Evolutionary conservation across 2,329 filamentous ascomycete species (phyloP).

Genomic region (Penicillium polonicum): DNA sequence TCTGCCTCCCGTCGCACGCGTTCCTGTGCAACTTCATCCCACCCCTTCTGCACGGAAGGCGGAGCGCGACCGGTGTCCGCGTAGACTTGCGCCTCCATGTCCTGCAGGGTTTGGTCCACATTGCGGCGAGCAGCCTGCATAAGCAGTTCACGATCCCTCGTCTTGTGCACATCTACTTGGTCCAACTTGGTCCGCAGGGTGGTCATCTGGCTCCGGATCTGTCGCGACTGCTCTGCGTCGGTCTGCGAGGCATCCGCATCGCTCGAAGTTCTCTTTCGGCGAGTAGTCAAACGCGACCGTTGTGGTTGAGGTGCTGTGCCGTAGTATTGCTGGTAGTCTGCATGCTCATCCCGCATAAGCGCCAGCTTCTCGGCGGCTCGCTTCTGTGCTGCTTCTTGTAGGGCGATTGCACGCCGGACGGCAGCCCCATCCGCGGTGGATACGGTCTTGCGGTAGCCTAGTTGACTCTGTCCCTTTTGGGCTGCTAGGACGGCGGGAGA

Average conservation of each 20-base stretch:
- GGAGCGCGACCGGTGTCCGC: conserved; percentile 72
- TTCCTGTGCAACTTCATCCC: conserved; percentile 72
- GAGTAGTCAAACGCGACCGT: conserved; percentile 54
- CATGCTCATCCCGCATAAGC: conserved; percentile 71
- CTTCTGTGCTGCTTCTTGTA: conserved; percentile 85
- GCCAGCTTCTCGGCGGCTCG: conserved; percentile 79
- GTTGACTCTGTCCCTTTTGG: conserved; percentile 37
- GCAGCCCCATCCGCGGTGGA: conserved; percentile 26
- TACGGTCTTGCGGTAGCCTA: conserved; percentile 33
- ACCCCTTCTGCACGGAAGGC: conserved; percentile 67
- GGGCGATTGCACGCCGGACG: conserved; percentile 39
- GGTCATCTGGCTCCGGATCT: conserved; percentile 77
- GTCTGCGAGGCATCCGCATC: conserved; percentile 60
- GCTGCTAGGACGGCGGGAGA: conserved; percentile 28
- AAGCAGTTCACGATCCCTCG: conserved; percentile 71
- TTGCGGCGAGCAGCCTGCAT: conserved; percentile 80
- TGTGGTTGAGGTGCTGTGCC: conserved; percentile 53
- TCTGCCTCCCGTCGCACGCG: conserved; percentile 66
- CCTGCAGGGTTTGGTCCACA: conserved; percentile 73
- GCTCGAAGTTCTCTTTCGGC: conserved; percentile 64
- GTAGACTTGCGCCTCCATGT: conserved; percentile 79
- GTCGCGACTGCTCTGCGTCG: conserved; percentile 67
- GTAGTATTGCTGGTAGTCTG: conserved; percentile 75
- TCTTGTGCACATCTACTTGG: conserved; percentile 46
- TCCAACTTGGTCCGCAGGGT: conserved; percentile 67